phyloP scores from a whole-genome alignment of 2,329 filamentous ascomycete species.

The Xylaria sp. region DNA sequence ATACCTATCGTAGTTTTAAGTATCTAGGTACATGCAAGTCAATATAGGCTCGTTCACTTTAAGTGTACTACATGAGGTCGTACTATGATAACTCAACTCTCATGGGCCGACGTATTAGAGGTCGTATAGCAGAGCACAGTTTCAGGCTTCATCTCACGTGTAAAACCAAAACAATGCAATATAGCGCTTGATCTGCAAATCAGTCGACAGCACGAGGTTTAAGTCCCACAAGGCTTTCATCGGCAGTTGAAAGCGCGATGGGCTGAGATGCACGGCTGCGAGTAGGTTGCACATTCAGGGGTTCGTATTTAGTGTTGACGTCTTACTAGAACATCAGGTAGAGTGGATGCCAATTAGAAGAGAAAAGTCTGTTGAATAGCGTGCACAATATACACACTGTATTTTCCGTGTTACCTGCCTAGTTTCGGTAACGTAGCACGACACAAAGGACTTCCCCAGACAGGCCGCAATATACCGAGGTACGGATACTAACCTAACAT shows the following conservation, averaged over 20 bases:
- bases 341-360: neutral
- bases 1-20: no score
- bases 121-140: neutral
- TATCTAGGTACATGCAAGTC: no score
- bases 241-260: conserved; percentile 1
- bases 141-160: conserved; percentile 1
- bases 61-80: neutral
- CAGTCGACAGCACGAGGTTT: conserved; percentile 2
- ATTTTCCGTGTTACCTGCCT: neutral
- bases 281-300: neutral
- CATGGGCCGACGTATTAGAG: neutral
- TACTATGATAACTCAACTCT: conserved; percentile 8
- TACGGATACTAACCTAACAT: neutral
- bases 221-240: neutral
- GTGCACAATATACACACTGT: neutral
- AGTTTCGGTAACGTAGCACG: neutral
- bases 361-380: neutral
- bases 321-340: neutral
- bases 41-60: neutral
- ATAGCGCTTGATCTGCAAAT: neutral
- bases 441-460: conserved; percentile 5
- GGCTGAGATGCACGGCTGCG: neutral
- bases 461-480: neutral
- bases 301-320: neutral
- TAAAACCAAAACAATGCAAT: neutral